phyloP scores from a whole-genome alignment of 768 basidiomycete genomes.

The Lepiota venenata region DNA sequence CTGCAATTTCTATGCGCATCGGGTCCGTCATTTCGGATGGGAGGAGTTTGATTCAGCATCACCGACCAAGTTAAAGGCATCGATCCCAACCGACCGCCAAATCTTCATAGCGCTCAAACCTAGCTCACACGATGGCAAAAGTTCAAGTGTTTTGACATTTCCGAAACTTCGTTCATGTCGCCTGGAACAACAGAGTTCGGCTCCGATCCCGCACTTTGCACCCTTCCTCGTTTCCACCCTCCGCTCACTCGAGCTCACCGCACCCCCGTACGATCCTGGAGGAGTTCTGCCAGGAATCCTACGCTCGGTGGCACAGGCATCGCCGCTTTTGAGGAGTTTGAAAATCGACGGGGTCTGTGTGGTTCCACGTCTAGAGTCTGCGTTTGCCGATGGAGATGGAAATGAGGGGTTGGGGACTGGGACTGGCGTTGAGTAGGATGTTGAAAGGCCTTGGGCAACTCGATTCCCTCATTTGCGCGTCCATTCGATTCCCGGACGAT shows the following conservation, averaged over 20 bases:
- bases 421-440: not conserved
- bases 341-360: not conserved
- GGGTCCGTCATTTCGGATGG: constrained; percentile 1
- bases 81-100: constrained; percentile 3
- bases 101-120: constrained; percentile 6
- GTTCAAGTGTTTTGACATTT: not conserved
- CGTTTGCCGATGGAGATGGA: too few species aligned
- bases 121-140: not conserved
- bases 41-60: not conserved
- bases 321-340: not conserved
- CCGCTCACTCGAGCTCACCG: not conserved
- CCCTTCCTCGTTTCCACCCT: constrained; percentile 3
- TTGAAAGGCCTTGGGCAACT: not conserved
- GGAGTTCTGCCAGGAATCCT: not conserved
- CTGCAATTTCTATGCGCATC: constrained; percentile 1
- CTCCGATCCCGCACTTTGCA: constrained; percentile 1
- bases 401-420: not conserved
- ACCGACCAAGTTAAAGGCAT: not conserved
- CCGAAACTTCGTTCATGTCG: constrained; percentile 6
- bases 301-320: not conserved
- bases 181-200: not conserved
- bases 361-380: not conserved
- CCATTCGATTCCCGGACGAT: not conserved
- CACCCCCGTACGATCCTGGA: not conserved
- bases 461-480: not conserved